Evolutionary conservation across 306 rosid genomes (phyloP).

Genomic region (Gastrolobium bilobum): DNA sequence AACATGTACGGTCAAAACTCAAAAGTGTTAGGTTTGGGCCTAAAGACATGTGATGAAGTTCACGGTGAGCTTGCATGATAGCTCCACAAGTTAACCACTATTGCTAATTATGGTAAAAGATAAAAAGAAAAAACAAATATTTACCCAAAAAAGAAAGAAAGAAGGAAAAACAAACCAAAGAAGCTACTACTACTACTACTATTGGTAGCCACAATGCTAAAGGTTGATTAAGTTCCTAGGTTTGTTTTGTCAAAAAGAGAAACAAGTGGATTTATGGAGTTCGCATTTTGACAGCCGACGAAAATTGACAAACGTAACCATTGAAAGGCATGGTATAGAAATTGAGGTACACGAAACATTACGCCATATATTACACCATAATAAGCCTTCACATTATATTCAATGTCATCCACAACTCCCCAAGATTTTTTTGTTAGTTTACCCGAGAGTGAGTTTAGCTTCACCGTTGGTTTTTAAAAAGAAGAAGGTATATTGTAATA

Average conservation of each 20-base stretch:
- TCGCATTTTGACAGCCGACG: neutral
- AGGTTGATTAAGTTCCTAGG: neutral
- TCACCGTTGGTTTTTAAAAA: neutral
- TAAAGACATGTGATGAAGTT: neutral
- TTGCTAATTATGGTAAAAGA: slow-evolving; percentile 13
- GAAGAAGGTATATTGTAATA: too few relatives aligned
- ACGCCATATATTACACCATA: neutral
- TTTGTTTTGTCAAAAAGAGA: slow-evolving; percentile 35
- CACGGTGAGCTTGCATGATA: neutral
- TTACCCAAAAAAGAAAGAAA: neutral
- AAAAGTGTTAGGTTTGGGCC: neutral
- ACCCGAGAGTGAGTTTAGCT: neutral
- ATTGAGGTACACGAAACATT: neutral
- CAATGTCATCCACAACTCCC: neutral
- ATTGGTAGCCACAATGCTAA: neutral
- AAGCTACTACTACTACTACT: neutral
- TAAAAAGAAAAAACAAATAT: too few relatives aligned
- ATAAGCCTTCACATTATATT: neutral
- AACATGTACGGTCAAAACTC: neutral
- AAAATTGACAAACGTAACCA: slow-evolving; percentile 5
- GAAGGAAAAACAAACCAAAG: neutral
- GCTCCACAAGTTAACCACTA: neutral
- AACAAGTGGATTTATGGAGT: slow-evolving; percentile 1
- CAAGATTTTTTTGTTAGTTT: neutral
- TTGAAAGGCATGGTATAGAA: slow-evolving; percentile 10